Evolutionary conservation across 192 early-diverging fungal genomes (phyloP), one percentile per base, ranked within the genome.

Genomic region (Podila epigama): DNA sequence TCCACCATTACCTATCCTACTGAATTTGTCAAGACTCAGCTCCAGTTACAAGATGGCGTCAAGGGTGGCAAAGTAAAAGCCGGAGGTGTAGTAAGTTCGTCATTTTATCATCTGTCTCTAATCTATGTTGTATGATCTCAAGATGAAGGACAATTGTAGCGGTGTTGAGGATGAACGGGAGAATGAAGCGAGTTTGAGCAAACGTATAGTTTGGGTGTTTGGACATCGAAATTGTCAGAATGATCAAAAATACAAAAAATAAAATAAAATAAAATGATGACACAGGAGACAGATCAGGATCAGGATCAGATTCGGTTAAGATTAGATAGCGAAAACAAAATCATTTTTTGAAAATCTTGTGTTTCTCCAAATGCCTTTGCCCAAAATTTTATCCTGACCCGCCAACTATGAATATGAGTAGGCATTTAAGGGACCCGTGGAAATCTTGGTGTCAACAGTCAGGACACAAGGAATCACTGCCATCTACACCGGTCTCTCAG

Each of bases 21-120:
- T 0, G 96, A 97, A 82, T 95, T 92, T 73, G 89, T 97, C 63
- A 99, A 99, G 70, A 99, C 97, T 9, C 95, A 94, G 66, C 85
- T 99, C 58, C 97, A 99, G 81, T 87, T 99, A 12, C 94, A 96
- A 51, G 85, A 86, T 27, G 81, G 79, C 18, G 16, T 69, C 39
- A 79, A 64, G 27, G 66, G 73, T 2, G 78, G 70, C n/a, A 66
- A 60, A 32, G 56, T 73, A 11, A 58, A 32, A 12, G 58, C 79
- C 4, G 81, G 83, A 1, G 81, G 66, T 31, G 18, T 61, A 35
- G 78, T 70, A 80, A 72, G 63, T 40, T 29, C 11, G 7, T 0
- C 15, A 57, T 57, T 31, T 3, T 2, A 22, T 33, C 31, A 22
- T 57, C 29, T 58, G 20, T 12, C 5, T 33, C 15, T 58, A 16